Conservation (phyloP, 129 eudicot genomes). For the Flaveria sonorensis region DNA sequence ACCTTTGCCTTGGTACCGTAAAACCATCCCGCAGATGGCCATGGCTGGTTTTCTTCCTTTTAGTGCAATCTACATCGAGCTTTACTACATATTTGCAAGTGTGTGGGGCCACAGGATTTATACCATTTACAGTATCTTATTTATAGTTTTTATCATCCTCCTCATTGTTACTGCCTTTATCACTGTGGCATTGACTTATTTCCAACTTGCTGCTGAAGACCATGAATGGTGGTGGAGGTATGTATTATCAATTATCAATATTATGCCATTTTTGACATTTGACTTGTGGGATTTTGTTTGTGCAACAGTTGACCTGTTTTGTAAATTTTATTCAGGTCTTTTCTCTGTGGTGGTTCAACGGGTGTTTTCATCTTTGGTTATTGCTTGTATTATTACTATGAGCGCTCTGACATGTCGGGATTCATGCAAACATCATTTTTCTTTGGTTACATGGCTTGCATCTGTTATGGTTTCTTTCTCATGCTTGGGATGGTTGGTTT, state of each 20-base stretch:
- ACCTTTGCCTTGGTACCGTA: constrained; percentile 66
- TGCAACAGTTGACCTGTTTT: background rate
- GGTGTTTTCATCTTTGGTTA: constrained; percentile 16
- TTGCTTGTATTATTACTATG: constrained; percentile 13
- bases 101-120: constrained; percentile 83
- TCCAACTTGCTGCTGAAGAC: constrained; percentile 81
- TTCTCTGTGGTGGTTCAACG: constrained; percentile 14
- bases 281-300: background rate
- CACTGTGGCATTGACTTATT: constrained; percentile 73
- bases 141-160: constrained; percentile 67
- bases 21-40: constrained; percentile 76
- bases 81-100: constrained; percentile 75
- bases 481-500: constrained; percentile 19
- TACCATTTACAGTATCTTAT: constrained; percentile 64
- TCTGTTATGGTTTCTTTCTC: constrained; percentile 20
- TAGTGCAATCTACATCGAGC: constrained; percentile 71
- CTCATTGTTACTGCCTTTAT: constrained; percentile 70
- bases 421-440: constrained; percentile 18
- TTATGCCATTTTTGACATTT: background rate
- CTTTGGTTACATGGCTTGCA: constrained; percentile 23
- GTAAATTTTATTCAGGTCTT: constrained; percentile 3
- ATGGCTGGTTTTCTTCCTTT: constrained; percentile 81
- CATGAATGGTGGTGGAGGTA: constrained; percentile 41
- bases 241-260: background rate
- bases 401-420: constrained; percentile 15